phyloP scores from a whole-genome alignment of 78 protist species.

The Blattamonas nauphoetae region DNA sequence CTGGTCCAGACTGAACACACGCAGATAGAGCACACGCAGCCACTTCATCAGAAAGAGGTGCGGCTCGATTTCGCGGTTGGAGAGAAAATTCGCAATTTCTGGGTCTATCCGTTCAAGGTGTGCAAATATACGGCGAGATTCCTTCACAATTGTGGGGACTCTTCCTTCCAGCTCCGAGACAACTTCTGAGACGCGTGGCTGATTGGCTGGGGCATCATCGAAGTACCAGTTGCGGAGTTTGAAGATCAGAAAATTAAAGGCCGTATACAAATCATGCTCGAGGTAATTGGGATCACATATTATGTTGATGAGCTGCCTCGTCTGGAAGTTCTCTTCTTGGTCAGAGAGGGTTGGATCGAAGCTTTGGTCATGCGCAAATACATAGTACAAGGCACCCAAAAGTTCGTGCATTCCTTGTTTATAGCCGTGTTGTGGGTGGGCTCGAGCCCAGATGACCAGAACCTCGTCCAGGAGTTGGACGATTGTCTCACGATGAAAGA shows the following conservation, averaged over 20 bases:
- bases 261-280: background rate
- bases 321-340: background rate
- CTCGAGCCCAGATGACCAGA: background rate
- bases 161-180: too few relatives aligned
- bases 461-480: background rate
- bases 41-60: conserved; percentile 13
- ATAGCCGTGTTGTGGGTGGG: background rate
- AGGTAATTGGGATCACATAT: background rate
- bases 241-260: background rate
- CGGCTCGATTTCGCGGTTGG: background rate
- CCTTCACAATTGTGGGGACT: too few relatives aligned
- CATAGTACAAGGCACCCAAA: background rate
- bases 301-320: background rate
- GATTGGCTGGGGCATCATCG: too few relatives aligned
- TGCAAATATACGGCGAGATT: too few relatives aligned
- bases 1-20: background rate
- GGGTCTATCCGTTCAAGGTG: too few relatives aligned
- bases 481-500: background rate
- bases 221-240: background rate
- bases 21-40: conserved; percentile 11
- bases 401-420: background rate
- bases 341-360: background rate
- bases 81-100: too few relatives aligned
- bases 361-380: background rate
- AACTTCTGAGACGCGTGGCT: too few relatives aligned